These are phyloP conservation scores for Trichoderma sp. DNA, from an alignment of 2,329 filamentous ascomycete species.

Conservation along the genomic window DNA sequence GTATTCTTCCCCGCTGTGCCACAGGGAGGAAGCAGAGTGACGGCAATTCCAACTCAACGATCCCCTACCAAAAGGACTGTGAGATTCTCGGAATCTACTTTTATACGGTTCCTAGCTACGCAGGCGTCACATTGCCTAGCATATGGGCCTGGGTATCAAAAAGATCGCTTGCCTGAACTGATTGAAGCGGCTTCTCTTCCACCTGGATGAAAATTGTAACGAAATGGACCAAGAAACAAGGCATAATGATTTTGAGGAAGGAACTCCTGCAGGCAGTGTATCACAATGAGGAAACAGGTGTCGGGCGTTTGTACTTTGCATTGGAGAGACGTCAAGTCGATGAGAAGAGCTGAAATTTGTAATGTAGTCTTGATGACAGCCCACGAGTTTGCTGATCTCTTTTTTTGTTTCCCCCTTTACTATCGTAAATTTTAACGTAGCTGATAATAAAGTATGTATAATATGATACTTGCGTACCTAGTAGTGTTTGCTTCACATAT, in stretches of 20 bases:
- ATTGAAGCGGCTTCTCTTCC: neutral
- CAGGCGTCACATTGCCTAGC: neutral
- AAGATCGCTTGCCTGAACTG: neutral
- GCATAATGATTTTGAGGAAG: neutral
- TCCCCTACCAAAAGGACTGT: neutral
- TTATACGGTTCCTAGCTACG: neutral
- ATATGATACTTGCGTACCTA: neutral
- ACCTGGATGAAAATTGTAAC: neutral
- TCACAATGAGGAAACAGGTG: neutral
- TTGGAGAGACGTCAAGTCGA: neutral
- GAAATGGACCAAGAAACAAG: neutral
- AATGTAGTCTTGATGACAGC: neutral
- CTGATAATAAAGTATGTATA: neutral
- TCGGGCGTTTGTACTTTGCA: neutral
- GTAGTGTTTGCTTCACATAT: neutral
- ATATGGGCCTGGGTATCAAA: neutral
- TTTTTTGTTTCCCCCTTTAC: neutral
- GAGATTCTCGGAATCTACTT: neutral
- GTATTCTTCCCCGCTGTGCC: neutral
- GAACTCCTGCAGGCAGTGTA: neutral
- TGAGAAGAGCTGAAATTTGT: neutral
- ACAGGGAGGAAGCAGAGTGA: neutral
- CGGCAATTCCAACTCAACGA: neutral
- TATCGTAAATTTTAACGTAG: neutral
- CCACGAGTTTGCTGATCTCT: neutral